Evolutionary conservation across 2,329 filamentous ascomycete species (phyloP).

Genomic region (Hyphodiscus sp.): DNA sequence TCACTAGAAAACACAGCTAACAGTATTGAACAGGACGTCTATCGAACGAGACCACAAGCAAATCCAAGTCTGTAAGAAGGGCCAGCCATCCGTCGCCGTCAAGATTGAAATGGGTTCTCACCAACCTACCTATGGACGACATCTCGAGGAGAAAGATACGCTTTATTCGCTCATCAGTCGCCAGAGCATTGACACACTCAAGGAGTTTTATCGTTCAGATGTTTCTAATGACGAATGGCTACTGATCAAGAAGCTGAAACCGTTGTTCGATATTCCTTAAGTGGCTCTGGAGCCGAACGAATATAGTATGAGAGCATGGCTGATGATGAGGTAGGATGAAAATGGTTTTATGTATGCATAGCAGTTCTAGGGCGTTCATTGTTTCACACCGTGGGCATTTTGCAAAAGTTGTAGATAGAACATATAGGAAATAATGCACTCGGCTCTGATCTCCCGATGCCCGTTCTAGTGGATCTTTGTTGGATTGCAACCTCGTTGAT

Average conservation of each 20-base stretch:
- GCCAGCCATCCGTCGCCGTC: constrained; percentile 92
- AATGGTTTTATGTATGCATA: constrained; percentile 6
- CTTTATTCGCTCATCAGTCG: constrained; percentile 86
- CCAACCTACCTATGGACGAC: constrained; percentile 90
- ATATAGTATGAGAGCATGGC: neutral
- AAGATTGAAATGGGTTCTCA: constrained; percentile 93
- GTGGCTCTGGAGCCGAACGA: neutral
- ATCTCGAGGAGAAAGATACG: constrained; percentile 84
- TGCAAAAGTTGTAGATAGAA: constrained; percentile 7
- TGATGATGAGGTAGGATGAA: neutral
- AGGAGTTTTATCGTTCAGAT: constrained; percentile 88
- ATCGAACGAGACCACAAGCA: constrained; percentile 99
- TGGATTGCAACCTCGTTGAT: no score
- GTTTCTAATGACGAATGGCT: constrained; percentile 91
- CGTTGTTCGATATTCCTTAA: constrained; percentile 71
- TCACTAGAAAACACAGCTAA: neutral
- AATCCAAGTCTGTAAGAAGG: constrained; percentile 85
- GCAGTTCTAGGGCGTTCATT: neutral
- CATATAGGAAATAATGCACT: neutral
- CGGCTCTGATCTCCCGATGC: no score
- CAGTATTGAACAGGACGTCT: constrained; percentile 57
- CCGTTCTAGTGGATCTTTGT: no score
- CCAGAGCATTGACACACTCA: constrained; percentile 85
- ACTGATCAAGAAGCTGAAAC: constrained; percentile 92
- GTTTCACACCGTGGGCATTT: constrained; percentile 1